Evolutionary conservation across 2,329 filamentous ascomycete species (phyloP).

Genomic region (Aspergillus fijiensis): DNA sequence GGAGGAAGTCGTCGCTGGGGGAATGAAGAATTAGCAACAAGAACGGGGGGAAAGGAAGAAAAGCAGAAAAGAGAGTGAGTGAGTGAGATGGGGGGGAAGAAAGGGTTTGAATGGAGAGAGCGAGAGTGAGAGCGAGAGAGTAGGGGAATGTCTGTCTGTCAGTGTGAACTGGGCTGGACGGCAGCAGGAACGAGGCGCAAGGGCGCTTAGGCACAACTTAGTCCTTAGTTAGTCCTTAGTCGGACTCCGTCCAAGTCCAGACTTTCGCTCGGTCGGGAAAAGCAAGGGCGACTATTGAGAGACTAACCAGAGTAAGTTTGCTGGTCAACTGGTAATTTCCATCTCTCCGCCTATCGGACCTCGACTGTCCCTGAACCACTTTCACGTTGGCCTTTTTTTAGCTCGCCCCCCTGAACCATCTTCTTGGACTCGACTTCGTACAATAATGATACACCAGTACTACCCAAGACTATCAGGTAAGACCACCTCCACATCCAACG

Average conservation of each 20-base stretch:
- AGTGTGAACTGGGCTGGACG: background rate
- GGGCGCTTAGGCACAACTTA: constrained; percentile 17
- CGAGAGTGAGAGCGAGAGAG: background rate
- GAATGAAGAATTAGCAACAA: constrained; percentile 19
- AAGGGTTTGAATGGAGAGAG: constrained; percentile 6
- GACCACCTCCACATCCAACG: too few relatives aligned
- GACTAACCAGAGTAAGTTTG: background rate
- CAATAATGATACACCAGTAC: too few relatives aligned
- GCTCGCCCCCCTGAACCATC: constrained; percentile 1
- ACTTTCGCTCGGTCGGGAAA: background rate
- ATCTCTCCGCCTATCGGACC: constrained; percentile 15
- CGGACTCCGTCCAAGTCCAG: background rate
- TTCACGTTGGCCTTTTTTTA: constrained; percentile 6
- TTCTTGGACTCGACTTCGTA: background rate
- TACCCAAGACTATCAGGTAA: background rate
- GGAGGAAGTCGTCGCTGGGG: constrained; percentile 17
- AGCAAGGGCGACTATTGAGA: constrained; percentile 8
- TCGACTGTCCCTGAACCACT: constrained; percentile 12
- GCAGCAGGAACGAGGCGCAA: constrained; percentile 20
- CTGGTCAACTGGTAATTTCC: constrained; percentile 12
- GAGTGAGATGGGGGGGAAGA: constrained; percentile 1
- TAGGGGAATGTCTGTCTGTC: background rate
- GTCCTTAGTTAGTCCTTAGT: too few relatives aligned
- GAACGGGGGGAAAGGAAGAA: constrained; percentile 3
- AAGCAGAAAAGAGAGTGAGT: constrained; percentile 1